These are phyloP conservation scores for Colletotrichum nymphaeae DNA, from an alignment of 2,329 filamentous ascomycete species.

Conservation along the genomic window DNA sequence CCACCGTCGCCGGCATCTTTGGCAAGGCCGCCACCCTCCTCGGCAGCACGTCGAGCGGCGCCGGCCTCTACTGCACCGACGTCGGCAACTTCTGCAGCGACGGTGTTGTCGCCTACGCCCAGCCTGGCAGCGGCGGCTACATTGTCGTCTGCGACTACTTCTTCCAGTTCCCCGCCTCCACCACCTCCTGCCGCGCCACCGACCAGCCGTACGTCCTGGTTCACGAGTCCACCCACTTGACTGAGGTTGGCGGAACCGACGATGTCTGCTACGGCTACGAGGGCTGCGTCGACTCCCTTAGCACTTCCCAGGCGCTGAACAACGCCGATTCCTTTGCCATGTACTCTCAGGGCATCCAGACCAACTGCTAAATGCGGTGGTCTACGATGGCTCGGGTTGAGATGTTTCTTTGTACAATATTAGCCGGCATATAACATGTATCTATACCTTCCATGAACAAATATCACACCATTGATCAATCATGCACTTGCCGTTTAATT, in stretches of 20 bases:
- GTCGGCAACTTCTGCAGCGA: conserved; percentile 54
- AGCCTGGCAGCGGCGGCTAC: conserved; percentile 51
- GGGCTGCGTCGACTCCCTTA: no score
- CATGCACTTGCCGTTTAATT: no score
- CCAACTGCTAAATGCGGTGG: conserved; percentile 1
- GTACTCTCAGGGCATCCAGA: conserved; percentile 31
- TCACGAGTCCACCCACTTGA: conserved; percentile 74
- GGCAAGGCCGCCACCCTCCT: conserved; percentile 60
- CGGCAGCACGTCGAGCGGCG: conserved; percentile 51
- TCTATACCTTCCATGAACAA: no score
- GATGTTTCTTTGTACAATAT: no score
- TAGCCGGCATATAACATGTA: no score
- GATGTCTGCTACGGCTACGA: conserved; percentile 29
- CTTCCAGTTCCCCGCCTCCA: conserved; percentile 60
- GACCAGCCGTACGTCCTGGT: conserved; percentile 70
- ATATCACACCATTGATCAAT: no score
- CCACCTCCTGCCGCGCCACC: conserved; percentile 62
- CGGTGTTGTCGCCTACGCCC: no score
- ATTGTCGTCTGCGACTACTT: conserved; percentile 75
- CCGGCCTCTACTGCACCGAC: conserved; percentile 66
- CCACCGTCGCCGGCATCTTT: conserved; percentile 58
- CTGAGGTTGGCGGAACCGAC: conserved; percentile 64
- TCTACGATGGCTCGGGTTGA: no score
- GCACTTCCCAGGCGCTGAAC: conserved; percentile 30
- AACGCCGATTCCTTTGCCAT: conserved; percentile 36